Evolutionary conservation across 495 filamentous ascomycete species (phyloP), one percentile per base, ranked within the genome.

Genomic region (Zalerion maritima): DNA sequence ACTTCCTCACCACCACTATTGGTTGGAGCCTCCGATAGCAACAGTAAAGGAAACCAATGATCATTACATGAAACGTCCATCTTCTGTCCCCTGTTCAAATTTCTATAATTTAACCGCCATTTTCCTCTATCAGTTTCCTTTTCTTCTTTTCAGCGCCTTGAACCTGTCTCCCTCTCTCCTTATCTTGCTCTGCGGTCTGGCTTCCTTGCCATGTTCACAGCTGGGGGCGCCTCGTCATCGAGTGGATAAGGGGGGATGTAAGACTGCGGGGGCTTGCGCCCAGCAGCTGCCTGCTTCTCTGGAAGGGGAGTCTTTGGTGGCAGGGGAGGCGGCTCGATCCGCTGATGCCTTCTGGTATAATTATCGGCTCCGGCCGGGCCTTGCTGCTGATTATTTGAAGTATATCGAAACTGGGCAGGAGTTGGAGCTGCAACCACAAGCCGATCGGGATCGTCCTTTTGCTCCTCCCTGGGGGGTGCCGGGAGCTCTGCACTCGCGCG

Each of bases 251-350:
- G 85, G 29, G 77, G 58, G 12, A 54, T 52, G 10, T 47, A 30
- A 31, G 52, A 52, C 22, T 45, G 49, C 21, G 41, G 40, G 31
- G 24, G 44, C 26, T 45, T 41, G 35, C 45, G 44, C 30, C 21
- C 36, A 23, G 26, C 29, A 27, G 33, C 12, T 19, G 35, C 16
- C 20, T 34, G 24, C 24, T 45, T 42, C 24, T 59, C 75, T 1
- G 64, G 70, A 8, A 89, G 69, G 1, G 83, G 83, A 0, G 80
- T 92, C 52, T 89, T 89, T 7, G 84, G 81, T 6, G 84, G 84
- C 14, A 87, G 43, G 0, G 85, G 85, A 19, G 85, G 85, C 0
- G 83, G 75, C 36, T 64, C 60, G 22, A 60, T 60, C 12, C 52
- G 56, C 23, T 52, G 35, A 43, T 51, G 50, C 24, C 63, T 58